Evolutionary conservation across 2,329 filamentous ascomycete species (phyloP), one percentile per base, ranked within the genome.

Genomic region (Trichoderma lentiforme): DNA sequence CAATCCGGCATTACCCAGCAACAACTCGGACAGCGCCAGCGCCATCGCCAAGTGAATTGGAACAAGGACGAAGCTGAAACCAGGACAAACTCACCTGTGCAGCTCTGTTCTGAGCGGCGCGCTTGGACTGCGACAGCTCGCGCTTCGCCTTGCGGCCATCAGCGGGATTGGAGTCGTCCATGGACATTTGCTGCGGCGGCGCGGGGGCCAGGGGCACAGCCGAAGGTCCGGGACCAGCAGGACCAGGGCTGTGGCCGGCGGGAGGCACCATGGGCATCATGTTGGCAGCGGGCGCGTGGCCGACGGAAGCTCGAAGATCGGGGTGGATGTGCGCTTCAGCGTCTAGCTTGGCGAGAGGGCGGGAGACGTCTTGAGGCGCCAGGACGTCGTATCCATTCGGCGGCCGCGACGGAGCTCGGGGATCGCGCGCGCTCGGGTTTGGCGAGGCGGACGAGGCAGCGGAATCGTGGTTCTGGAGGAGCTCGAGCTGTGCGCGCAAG

Each of bases 61-160:
- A 15, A 15, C 3, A 7, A 65, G 3, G 4, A n/a, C 18, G n/a
- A 21, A 21, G 14, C 26, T 11, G 28, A 3, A 28, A 26, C 32
- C 8, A 34, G 18, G 39, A 56, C 28, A 67, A 70, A 81, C 91
- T 79, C 88, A 98, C 96, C 90, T 99, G 96, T 69, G 96, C 96
- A 77, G 95, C 96, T 80, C 96, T 88, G 80, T 99, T 99, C 81
- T 99, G 96, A 11, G 96, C 96, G 32, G 96, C 96, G 76, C 96
- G 92, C 85, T 98, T 99, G 47, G 94, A 97, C 58, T 95, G 96
- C 30, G 95, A 98, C 73, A 99, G 84, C 83, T 98, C 95, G 69
- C 96, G 89, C 82, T 97, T 97, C 14, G 91, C 91, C 82, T 96
- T 95, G 66, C 91, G 87, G 74, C 90, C 88, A 74, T 92, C 68